Evolutionary conservation across 345 rosid species (phyloP).

Genomic region (Aquilaria yunnanensis): DNA sequence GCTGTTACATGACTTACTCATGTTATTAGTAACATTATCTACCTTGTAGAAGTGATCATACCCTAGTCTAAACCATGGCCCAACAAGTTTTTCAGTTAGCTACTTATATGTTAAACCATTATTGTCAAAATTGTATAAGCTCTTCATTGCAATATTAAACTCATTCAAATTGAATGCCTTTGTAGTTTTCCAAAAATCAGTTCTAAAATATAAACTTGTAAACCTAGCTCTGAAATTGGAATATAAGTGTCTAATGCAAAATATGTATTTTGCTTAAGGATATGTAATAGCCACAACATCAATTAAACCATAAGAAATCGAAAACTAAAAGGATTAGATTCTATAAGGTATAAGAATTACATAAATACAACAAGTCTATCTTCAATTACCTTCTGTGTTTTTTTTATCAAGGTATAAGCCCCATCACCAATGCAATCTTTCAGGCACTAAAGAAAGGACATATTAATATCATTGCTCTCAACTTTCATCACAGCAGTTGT

Average conservation of each 20-base stretch:
- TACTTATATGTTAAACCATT: neutral
- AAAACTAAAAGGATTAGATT: neutral
- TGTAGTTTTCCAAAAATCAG: neutral
- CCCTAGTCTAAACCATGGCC: neutral
- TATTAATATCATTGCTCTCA: neutral
- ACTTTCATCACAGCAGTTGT: neutral
- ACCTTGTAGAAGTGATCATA: neutral
- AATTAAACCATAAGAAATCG: neutral
- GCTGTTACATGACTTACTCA: too few relatives aligned
- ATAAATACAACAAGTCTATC: neutral
- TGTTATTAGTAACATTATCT: too few relatives aligned
- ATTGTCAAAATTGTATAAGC: neutral
- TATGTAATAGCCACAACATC: neutral
- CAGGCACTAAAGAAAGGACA: neutral
- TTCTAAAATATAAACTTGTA: neutral
- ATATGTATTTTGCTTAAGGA: neutral
- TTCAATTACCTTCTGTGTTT: neutral
- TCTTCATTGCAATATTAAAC: neutral
- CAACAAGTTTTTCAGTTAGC: neutral
- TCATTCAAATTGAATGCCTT: neutral
- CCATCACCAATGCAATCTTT: neutral
- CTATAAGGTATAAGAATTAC: neutral
- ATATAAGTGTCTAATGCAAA: neutral
- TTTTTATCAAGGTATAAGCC: neutral
- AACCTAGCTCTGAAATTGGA: neutral